These are phyloP conservation scores for Pelargonium myrrhifolium DNA, from an alignment of 441 rosid species.

Conservation along the genomic window DNA sequence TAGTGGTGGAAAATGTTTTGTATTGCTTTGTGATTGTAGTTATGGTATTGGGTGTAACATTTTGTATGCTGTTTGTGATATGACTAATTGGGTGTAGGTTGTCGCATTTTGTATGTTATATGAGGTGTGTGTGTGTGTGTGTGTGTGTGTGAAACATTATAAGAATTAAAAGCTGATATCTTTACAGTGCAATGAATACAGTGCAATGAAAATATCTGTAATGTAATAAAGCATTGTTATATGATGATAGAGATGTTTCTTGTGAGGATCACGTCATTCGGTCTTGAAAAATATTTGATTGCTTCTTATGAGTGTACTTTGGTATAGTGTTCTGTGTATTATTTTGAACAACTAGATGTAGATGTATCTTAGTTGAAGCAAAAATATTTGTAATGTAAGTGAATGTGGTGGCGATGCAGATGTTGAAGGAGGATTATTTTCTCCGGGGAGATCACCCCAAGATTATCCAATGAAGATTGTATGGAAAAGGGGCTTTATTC, in stretches of 20 bases:
- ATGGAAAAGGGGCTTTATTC: constrained; percentile 73
- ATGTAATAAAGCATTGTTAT: background rate
- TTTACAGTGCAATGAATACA: background rate
- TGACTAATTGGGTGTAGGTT: background rate
- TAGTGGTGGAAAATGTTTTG: background rate
- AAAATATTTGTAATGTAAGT: constrained; percentile 4
- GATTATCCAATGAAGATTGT: constrained; percentile 45
- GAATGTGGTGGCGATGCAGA: constrained; percentile 29
- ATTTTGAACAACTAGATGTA: background rate
- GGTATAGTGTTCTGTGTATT: background rate
- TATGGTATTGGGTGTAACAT: background rate
- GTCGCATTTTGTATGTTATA: background rate
- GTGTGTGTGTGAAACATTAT: too few species aligned
- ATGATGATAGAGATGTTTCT: background rate
- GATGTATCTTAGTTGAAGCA: background rate
- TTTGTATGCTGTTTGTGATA: background rate
- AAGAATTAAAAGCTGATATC: background rate
- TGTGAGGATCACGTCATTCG: background rate
- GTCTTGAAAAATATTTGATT: background rate
- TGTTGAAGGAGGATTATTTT: constrained; percentile 41
- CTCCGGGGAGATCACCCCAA: constrained; percentile 37
- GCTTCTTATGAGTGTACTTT: background rate
- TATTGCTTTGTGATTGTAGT: background rate
- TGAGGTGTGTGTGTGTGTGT: background rate
- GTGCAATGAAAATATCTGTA: background rate